phyloP scores from a whole-genome alignment of 495 filamentous ascomycete species.

The Xylaria longipes region DNA sequence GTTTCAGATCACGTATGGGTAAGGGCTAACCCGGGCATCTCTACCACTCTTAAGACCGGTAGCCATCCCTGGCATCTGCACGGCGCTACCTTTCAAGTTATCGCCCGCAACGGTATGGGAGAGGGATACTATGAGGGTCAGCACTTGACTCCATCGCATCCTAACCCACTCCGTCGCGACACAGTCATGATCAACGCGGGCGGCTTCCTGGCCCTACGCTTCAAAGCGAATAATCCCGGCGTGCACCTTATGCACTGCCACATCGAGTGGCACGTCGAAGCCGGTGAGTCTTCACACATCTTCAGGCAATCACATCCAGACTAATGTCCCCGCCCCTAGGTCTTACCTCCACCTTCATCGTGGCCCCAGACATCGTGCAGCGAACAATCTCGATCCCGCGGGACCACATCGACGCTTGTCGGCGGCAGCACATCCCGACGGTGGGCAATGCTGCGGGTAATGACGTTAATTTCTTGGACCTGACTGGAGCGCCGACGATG shows the following conservation, averaged over 20 bases:
- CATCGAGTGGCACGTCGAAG: conserved; percentile 79
- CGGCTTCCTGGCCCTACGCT: conserved; percentile 64
- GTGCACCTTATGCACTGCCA: conserved; percentile 85
- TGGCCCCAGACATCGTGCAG: conserved; percentile 69
- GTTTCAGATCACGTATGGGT: conserved; percentile 52
- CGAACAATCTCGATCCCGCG: conserved; percentile 66
- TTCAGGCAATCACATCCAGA: background rate
- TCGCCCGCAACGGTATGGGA: conserved; percentile 53
- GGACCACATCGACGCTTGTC: conserved; percentile 66
- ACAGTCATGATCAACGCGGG: conserved; percentile 60
- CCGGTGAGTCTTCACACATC: conserved; percentile 45
- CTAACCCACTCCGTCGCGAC: conserved; percentile 61
- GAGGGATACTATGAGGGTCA: conserved; percentile 46
- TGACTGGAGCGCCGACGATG: conserved; percentile 45
- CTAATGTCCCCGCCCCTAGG: conserved; percentile 52
- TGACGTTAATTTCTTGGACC: conserved; percentile 62
- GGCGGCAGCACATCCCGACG: conserved; percentile 53
- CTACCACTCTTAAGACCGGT: conserved; percentile 42
- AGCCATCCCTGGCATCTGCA: conserved; percentile 62
- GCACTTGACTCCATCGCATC: conserved; percentile 44
- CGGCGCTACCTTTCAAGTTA: conserved; percentile 81
- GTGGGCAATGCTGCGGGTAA: conserved; percentile 81
- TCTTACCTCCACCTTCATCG: conserved; percentile 72
- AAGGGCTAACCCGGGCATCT: conserved; percentile 52
- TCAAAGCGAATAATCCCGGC: conserved; percentile 73